A percentile compares a stretch with the other conserved stretches of the same genome.
These are phyloP conservation scores for Marsdenia floribunda DNA, from an alignment of 257 asterid genomes.

Conservation along the genomic window DNA sequence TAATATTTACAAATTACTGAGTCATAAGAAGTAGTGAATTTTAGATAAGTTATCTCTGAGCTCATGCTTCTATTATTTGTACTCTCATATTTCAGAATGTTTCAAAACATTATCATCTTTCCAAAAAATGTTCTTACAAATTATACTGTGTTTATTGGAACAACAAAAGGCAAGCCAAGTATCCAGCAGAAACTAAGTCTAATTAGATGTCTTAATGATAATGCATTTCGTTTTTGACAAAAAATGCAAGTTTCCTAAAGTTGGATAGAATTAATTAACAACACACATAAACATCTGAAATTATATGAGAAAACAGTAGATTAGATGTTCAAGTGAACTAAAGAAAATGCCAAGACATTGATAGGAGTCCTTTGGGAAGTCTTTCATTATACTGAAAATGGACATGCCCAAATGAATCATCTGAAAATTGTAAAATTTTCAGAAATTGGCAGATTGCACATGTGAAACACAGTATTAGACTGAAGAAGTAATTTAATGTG, in stretches of 20 bases:
- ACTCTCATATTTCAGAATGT: background rate
- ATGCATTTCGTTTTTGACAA: too few species aligned
- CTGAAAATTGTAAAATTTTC: background rate
- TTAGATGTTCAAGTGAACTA: background rate
- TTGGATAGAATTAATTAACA: background rate
- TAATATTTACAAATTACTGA: background rate
- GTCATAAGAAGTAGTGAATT: background rate
- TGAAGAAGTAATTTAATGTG: background rate
- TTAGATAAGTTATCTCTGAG: background rate
- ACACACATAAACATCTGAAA: background rate
- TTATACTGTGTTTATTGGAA: background rate
- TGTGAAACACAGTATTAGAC: background rate
- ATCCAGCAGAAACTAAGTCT: background rate
- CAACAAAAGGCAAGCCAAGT: background rate
- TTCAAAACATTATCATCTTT: background rate
- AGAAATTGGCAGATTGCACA: too few species aligned
- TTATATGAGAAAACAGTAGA: background rate
- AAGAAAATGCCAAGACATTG: background rate
- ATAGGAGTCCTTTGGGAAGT: background rate
- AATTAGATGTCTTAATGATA: background rate
- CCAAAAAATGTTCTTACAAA: background rate
- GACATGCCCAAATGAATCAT: background rate
- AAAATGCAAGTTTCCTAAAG: background rate
- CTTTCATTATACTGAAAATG: background rate
- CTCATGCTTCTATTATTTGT: background rate